Percentiles rank a stretch among this genome's conserved stretches.
phyloP scores from a whole-genome alignment of 495 filamentous ascomycete species.

The Jackrogersella multiformis region DNA sequence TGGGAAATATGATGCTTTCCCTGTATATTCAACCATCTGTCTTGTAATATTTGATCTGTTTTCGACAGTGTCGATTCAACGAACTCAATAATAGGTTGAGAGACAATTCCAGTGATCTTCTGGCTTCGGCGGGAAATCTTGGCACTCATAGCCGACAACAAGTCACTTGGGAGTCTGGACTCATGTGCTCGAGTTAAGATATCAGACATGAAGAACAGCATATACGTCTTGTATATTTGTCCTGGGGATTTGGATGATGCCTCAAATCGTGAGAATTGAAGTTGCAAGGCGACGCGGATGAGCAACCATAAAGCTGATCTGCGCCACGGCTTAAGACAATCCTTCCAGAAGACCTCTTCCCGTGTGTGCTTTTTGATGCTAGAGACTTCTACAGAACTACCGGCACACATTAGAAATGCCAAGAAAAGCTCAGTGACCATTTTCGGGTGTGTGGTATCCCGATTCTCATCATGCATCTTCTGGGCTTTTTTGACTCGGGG shows the following conservation, averaged over 20 bases:
- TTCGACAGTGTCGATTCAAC: conserved; percentile 9
- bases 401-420: conserved; percentile 57
- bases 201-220: conserved; percentile 59
- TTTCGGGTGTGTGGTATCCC: conserved; percentile 63
- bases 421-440: conserved; percentile 66
- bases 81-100: conserved; percentile 26
- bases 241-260: neutral
- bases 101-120: conserved; percentile 49
- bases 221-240: conserved; percentile 64
- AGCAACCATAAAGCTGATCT: conserved; percentile 69
- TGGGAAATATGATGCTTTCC: neutral
- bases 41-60: neutral
- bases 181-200: conserved; percentile 48
- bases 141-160: conserved; percentile 55
- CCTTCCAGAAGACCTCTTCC: conserved; percentile 66
- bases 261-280: conserved; percentile 26
- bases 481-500: conserved; percentile 56
- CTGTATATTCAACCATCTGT: conserved; percentile 25
- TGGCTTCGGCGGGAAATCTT: conserved; percentile 60
- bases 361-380: conserved; percentile 66
- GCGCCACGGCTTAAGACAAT: conserved; percentile 59
- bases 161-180: conserved; percentile 42
- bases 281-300: conserved; percentile 64
- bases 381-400: conserved; percentile 37
- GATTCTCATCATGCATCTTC: conserved; percentile 52